Conservation (phyloP, 2,329 filamentous ascomycete species). For the Fusarium chuoi region DNA sequence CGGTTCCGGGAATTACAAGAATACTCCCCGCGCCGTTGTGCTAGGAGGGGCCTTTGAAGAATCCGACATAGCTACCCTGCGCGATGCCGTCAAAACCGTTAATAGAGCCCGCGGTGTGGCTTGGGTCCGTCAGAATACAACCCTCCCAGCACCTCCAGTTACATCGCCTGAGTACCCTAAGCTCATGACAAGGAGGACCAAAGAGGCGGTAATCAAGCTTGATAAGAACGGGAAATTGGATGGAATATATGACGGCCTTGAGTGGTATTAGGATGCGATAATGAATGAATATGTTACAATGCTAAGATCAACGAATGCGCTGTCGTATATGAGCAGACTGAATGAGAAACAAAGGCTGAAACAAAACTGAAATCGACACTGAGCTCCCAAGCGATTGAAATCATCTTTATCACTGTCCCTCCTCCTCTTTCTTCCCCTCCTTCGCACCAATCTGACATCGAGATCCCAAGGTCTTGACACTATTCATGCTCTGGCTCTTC, state of each 20-base stretch:
- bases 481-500: conserved; percentile 7
- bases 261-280: conserved; percentile 20
- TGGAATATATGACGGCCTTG: conserved; percentile 2
- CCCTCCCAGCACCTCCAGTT: conserved; percentile 6
- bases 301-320: not conserved
- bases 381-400: rapidly evolving
- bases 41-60: conserved; percentile 22
- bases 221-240: conserved; percentile 11
- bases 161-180: conserved; percentile 22
- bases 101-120: not conserved
- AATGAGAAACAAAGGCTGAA: not conserved
- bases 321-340: not conserved
- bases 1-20: conserved; percentile 5
- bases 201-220: conserved; percentile 16
- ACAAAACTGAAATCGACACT: too few species aligned
- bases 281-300: not conserved
- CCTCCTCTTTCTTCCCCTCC: not conserved
- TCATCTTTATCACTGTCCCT: not conserved
- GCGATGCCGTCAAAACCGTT: not conserved
- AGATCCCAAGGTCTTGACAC: conserved; percentile 9
- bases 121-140: conserved; percentile 23
- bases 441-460: not conserved
- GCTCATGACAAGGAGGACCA: conserved; percentile 21
- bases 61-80: not conserved
- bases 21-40: conserved; percentile 1